phyloP scores from a whole-genome alignment of 441 rosid species.

The Euphorbia corollata region DNA sequence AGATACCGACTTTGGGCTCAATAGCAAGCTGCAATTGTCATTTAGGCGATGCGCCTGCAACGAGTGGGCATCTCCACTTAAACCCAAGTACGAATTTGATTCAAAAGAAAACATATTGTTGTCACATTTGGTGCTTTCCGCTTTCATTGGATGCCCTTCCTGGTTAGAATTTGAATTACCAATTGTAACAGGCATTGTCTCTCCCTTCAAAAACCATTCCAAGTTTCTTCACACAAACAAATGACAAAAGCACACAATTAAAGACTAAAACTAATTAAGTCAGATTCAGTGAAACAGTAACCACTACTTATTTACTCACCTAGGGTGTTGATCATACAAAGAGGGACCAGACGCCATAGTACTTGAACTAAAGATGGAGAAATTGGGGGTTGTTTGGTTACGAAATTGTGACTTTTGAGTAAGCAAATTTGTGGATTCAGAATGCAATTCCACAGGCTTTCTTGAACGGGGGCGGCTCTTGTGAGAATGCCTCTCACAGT shows the following conservation, averaged over 20 bases:
- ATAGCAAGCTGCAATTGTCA: conserved; percentile 29
- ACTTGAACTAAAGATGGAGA: conserved; percentile 25
- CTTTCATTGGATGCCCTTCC: conserved; percentile 33
- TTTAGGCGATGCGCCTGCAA: conserved; percentile 28
- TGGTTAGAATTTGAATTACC: conserved; percentile 31
- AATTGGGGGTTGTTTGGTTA: conserved; percentile 24
- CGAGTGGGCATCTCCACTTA: conserved; percentile 13
- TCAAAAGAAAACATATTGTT: conserved; percentile 11
- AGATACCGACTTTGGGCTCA: conserved; percentile 32
- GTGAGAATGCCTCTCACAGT: conserved; percentile 69
- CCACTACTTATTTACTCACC: conserved; percentile 30
- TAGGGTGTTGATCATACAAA: conserved; percentile 41
- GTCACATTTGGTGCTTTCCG: conserved; percentile 24
- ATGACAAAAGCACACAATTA: conserved; percentile 16
- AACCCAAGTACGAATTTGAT: conserved; percentile 19
- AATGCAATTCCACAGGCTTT: conserved; percentile 45
- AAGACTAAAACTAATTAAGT: not conserved
- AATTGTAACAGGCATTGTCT: conserved; percentile 25
- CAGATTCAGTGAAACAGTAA: not conserved
- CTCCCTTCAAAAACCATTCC: conserved; percentile 69
- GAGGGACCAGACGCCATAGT: conserved; percentile 25
- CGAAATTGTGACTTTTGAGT: conserved; percentile 29
- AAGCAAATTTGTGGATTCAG: conserved; percentile 19
- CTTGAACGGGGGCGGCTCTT: conserved; percentile 79
- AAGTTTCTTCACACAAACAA: conserved; percentile 44